These are phyloP conservation scores for Metschnikowia sp. DNA, from an alignment of 805 yeast species.

Conservation along the genomic window DNA sequence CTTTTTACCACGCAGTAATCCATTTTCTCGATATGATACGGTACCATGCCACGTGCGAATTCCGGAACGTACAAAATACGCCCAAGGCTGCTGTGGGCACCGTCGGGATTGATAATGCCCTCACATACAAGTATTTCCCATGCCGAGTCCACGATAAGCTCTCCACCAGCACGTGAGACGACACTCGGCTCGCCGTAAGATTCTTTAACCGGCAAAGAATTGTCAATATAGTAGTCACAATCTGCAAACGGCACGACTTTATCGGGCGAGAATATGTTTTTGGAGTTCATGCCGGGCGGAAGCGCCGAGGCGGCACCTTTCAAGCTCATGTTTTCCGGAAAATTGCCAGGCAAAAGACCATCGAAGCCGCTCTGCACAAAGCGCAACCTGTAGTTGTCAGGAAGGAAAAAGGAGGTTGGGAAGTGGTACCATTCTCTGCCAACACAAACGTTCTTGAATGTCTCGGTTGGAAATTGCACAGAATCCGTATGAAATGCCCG, in stretches of 20 bases:
- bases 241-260: conserved; percentile 46
- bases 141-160: conserved; percentile 18
- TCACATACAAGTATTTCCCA: conserved; percentile 53
- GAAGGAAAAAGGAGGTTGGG: conserved; percentile 83
- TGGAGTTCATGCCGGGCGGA: conserved; percentile 73
- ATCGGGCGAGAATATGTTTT: conserved; percentile 60
- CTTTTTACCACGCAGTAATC: conserved; percentile 44
- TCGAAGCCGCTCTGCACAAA: conserved; percentile 77
- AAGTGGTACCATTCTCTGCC: conserved; percentile 95
- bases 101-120: conserved; percentile 51
- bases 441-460: conserved; percentile 61
- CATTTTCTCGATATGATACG: conserved; percentile 41
- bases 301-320: conserved; percentile 37
- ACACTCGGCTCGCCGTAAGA: conserved; percentile 39
- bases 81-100: conserved; percentile 51
- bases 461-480: conserved; percentile 8
- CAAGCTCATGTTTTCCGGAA: conserved; percentile 42
- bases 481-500: conserved; percentile 31
- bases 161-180: conserved; percentile 11
- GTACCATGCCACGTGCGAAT: conserved; percentile 21
- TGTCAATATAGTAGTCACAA: conserved; percentile 75
- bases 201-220: conserved; percentile 44
- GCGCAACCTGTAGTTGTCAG: conserved; percentile 56
- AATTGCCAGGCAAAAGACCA: conserved; percentile 88
- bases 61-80: conserved; percentile 52